Evolutionary conservation across 1,139 yeast species (phyloP), one percentile per base, ranked within the genome.

Genomic region (Saccharomyces hybrid): DNA sequence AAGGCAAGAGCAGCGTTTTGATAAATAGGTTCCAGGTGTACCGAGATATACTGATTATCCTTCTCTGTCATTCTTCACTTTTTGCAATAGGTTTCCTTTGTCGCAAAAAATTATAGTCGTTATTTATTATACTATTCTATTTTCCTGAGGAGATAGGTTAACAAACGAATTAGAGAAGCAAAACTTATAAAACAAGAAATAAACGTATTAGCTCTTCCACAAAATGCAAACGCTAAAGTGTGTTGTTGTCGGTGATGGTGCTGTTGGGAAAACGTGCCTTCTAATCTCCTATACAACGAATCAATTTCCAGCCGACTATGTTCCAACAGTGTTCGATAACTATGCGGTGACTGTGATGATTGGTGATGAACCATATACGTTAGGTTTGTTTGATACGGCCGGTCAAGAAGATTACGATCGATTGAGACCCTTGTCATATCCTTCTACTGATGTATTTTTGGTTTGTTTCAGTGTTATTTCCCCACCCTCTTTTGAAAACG

Each of bases 401-500:
- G 98, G 98, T 46, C 98, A 91, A 76, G 97, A 91, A 78, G 98
- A 91, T 76, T 91, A 91, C 72, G 98, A 91, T 73, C 81, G 98
- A 70, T 78, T 91, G 69, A 87, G 98, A 74, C 98, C 98, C 11
- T 79, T 91, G 64, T 85, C 95, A 55, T 91, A 91, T 72, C 97
- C 98, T 14, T 91, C 93, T 56, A 91, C 98, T 16, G 97, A 90
- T 70, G 96, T 91, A 51, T 91, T 91, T 70, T 78, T 91, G 65
- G 95, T 89, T 54, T 90, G 97, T 72, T 90, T 90, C 73, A 84
- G 95, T 50, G 96, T 90, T 55, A 88, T 93, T 60, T 88, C 96
- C 41, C 98, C 97, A 42, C 95, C 97, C 42, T 85, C 95, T 13
- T 91, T 91, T 71, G 97, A 91, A 74, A 91, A 91, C 74, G 97